phyloP scores from a whole-genome alignment of 768 basidiomycete genomes.

The Pulveroboletus ravenelii region DNA sequence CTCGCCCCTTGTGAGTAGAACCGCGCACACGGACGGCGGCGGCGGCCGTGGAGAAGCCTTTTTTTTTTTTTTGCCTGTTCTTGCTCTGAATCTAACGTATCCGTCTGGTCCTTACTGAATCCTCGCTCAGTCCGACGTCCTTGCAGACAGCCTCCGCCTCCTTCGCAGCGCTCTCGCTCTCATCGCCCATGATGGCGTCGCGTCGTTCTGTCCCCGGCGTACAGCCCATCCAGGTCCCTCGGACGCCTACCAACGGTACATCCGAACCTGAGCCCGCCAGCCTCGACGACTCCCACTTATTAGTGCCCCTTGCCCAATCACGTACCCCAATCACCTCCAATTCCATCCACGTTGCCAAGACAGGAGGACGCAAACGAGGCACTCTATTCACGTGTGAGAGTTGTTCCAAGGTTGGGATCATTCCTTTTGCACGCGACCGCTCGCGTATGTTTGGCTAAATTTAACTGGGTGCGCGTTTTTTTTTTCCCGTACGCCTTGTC shows the following conservation, averaged over 20 bases:
- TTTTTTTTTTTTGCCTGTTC: too few species aligned
- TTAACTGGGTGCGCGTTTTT: not conserved
- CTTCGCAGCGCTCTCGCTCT: slow-evolving; percentile 39
- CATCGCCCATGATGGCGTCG: slow-evolving; percentile 35
- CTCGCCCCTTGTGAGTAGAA: slow-evolving; percentile 63
- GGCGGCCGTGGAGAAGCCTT: not conserved
- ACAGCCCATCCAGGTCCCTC: slow-evolving; percentile 13
- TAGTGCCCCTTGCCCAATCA: slow-evolving; percentile 9
- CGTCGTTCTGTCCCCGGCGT: slow-evolving; percentile 12
- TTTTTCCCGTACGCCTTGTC: not conserved
- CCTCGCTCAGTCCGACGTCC: slow-evolving; percentile 29
- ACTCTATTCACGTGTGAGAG: slow-evolving; percentile 89
- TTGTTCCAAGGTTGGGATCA: slow-evolving; percentile 73
- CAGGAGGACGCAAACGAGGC: slow-evolving; percentile 67
- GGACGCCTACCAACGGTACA: not conserved
- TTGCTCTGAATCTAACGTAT: not conserved
- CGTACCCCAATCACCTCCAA: slow-evolving; percentile 4
- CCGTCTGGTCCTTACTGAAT: slow-evolving; percentile 4
- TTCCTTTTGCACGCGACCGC: not conserved
- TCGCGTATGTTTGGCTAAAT: slow-evolving; percentile 6
- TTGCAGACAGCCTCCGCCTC: slow-evolving; percentile 36
- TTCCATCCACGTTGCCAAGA: slow-evolving; percentile 26
- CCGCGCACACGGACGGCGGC: not conserved
- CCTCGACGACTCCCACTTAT: slow-evolving; percentile 16
- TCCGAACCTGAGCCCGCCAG: slow-evolving; percentile 7